These are phyloP conservation scores for Hypoxylon perforatum DNA, from an alignment of 495 filamentous ascomycete species.

Conservation along the genomic window DNA sequence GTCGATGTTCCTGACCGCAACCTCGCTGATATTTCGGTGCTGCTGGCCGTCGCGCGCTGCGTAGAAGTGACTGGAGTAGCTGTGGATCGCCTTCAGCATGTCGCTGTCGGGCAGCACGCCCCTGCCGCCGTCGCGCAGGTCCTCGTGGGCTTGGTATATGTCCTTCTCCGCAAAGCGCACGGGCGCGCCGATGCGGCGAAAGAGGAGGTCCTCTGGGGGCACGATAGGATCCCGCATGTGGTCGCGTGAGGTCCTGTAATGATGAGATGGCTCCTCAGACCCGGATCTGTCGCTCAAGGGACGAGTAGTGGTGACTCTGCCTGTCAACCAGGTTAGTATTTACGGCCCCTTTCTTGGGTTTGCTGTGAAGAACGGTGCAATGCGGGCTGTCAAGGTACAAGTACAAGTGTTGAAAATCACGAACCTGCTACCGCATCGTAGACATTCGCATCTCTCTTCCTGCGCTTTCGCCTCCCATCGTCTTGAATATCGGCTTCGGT, in stretches of 20 bases:
- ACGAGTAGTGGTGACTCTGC: conserved; percentile 23
- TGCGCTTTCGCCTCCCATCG: conserved; percentile 27
- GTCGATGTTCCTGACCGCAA: conserved; percentile 53
- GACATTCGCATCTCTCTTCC: conserved; percentile 61
- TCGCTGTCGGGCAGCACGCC: conserved; percentile 73
- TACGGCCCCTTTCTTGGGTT: neutral
- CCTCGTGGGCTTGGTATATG: conserved; percentile 70
- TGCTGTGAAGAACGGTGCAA: conserved; percentile 52
- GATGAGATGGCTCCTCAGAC: conserved; percentile 38
- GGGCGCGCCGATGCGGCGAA: conserved; percentile 70
- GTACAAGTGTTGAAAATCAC: neutral
- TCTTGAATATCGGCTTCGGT: conserved; percentile 13
- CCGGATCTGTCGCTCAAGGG: conserved; percentile 27
- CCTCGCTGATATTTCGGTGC: too few relatives aligned
- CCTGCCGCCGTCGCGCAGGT: conserved; percentile 53
- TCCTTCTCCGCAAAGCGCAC: conserved; percentile 74
- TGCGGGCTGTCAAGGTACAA: conserved; percentile 45
- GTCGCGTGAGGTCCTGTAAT: conserved; percentile 59
- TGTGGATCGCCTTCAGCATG: conserved; percentile 79
- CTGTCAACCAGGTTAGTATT: conserved; percentile 13
- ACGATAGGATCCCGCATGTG: conserved; percentile 64
- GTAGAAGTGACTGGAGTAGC: conserved; percentile 81
- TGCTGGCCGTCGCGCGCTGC: too few relatives aligned
- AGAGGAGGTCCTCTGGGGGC: conserved; percentile 80
- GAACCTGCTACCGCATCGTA: conserved; percentile 86